Percentiles rank a stretch among this genome's conserved stretches.
These are phyloP conservation scores for Vachellia pachyceras DNA, from an alignment of 306 rosid genomes.

Conservation along the genomic window DNA sequence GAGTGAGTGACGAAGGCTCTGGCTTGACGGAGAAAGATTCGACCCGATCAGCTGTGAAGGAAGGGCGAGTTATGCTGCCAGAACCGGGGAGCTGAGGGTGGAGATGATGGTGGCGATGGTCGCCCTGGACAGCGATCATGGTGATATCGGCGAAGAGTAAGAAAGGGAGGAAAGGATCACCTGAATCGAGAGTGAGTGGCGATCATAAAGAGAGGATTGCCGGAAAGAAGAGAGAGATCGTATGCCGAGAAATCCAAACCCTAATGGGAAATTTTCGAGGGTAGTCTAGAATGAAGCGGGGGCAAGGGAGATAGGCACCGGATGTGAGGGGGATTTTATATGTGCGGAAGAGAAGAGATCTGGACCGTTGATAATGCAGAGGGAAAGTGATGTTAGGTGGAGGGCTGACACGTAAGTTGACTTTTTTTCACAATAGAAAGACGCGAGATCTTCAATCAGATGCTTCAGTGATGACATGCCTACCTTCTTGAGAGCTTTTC, in stretches of 20 bases:
- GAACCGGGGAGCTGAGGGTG: constrained; percentile 52
- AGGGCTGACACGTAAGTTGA: constrained; percentile 21
- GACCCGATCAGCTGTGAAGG: constrained; percentile 21
- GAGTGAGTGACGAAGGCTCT: constrained; percentile 46
- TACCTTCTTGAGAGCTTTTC: no score
- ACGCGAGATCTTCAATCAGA: neutral
- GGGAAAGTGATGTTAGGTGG: neutral
- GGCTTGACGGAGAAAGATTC: constrained; percentile 55
- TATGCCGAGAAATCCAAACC: constrained; percentile 13
- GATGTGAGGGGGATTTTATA: neutral
- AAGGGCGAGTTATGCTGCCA: constrained; percentile 39
- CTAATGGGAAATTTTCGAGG: constrained; percentile 28
- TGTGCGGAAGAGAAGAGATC: constrained; percentile 1
- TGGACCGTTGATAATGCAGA: neutral
- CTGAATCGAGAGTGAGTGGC: constrained; percentile 28
- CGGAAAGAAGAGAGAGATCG: neutral
- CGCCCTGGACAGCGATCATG: constrained; percentile 86
- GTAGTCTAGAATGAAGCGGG: neutral
- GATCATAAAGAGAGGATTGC: neutral
- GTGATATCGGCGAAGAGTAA: constrained; percentile 13
- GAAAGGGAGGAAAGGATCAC: neutral
- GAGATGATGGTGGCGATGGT: constrained; percentile 54
- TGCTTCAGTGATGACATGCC: neutral
- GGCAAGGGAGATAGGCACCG: neutral
- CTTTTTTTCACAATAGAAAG: neutral